Evolutionary conservation across 257 asterid genomes (phyloP).

Genomic region (Petunia secreta): DNA sequence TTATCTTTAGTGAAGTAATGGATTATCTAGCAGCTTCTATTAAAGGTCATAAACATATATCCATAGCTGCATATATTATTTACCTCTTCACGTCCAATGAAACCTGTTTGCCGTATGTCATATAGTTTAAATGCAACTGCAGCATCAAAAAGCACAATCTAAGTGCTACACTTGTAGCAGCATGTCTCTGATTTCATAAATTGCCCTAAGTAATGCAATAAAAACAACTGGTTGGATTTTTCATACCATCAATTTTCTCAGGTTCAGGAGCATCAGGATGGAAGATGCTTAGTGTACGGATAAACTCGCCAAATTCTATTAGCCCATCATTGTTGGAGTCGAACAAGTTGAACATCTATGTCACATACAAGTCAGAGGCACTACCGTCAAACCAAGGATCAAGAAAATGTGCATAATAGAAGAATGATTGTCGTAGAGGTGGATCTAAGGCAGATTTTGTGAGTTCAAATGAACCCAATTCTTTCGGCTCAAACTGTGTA

Average conservation of each 20-base stretch:
- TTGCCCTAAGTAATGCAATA: neutral
- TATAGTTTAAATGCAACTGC: constrained; percentile 57
- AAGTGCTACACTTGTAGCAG: neutral
- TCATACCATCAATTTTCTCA: constrained; percentile 48
- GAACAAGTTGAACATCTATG: constrained; percentile 32
- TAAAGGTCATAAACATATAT: neutral
- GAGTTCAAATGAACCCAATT: too few species aligned
- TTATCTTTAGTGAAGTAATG: neutral
- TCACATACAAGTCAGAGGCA: neutral
- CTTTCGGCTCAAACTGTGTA: neutral
- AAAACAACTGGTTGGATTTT: neutral
- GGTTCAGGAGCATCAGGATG: constrained; percentile 60
- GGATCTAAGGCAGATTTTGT: neutral
- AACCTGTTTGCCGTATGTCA: constrained; percentile 50
- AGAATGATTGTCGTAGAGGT: too few species aligned
- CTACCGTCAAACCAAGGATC: neutral
- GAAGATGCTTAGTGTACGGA: constrained; percentile 32
- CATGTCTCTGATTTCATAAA: neutral
- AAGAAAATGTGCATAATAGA: neutral
- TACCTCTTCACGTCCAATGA: constrained; percentile 57
- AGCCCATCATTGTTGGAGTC: constrained; percentile 33
- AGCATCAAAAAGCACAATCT: constrained; percentile 15
- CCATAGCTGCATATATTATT: too few species aligned
- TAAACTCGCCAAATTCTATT: constrained; percentile 31
- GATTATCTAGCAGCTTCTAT: neutral